Base-by-base conservation (phyloP, 106 monocot genomes). In the Chionographis japonica region DNA sequence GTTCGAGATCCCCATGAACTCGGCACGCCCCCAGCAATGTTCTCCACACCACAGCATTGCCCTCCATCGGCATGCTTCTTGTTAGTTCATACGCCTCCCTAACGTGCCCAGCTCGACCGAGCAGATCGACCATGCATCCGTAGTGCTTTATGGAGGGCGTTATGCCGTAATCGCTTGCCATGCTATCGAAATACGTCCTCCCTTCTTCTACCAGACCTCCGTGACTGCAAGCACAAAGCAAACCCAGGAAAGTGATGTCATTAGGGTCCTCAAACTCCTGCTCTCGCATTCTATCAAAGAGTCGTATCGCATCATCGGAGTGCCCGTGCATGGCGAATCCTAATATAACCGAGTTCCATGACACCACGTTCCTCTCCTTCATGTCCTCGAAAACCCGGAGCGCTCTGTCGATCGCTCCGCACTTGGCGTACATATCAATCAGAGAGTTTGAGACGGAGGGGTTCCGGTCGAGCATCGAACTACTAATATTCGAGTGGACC, bases 391-490 rank as follows among this genome's bases (percentile, higher is more conserved):
- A 88, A 2, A 88, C 54, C 12, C 50, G 41, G 13, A 66, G 3
- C 1, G 84, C 84, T 16, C 11, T 52, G 40, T 81, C 73, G 39
- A 88, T 70, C 6, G 68, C 79, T 3, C 89, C 89, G 19, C 89
- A 89, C 55, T 89, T 89, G 6, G 82, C 76, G 14, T 89, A 85
- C 89, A 89, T 89, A 61, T 84, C 88, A 20, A 88, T 79, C 55
- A 89, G 38, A 0, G 82, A 78, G 75, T 88, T 81, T 7, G 76
- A 70, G 10, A 84, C 70, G 0, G 75, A 63, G 37, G 78, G 2
- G 54, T 65, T 39, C 4, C 54, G 18, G 9, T 73, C 58, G 4
- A 71, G 58, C 10, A 63, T 6, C 12, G 36, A 56, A 4, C 50
- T 41, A 35, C 20, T 57, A 72, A 78, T 46, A n/a, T 8, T 52